Evolutionary conservation across 1,284 basidiomycete genomes (phyloP), one percentile per base, ranked within the genome.

Genomic region (Irpex lacteus): DNA sequence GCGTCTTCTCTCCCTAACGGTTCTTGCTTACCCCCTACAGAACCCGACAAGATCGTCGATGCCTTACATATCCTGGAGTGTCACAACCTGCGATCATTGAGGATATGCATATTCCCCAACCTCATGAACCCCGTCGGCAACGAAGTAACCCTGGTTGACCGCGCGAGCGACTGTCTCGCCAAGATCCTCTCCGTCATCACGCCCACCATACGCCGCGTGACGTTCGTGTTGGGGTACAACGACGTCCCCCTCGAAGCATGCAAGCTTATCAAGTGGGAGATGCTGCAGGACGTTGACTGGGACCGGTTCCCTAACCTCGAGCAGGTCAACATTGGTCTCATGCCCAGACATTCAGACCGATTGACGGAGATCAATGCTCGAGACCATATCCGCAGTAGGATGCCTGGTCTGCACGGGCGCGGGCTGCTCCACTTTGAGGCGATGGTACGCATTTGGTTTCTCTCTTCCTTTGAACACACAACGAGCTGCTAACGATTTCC

Each of bases 41-140:
- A 62, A 9, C 61, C 61, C 19, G 55, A 57, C 26, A 62, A 54
- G 54, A 55, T 62, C 21, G 61, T 62, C 19, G 53, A 62, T 9
- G 21, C 61, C n/a, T 55, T 62, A 40, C 61, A 62, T 58, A 37
- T 62, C 34, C 36, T 40, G 37, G 54, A 62, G 36, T 62, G 61
- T 40, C 36, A 26, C 37, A 50, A 62, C 13, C 21, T 62, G 34
- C 53, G 36, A 34, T 57, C 61, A 18, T 55, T 58, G 13, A 54
- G 54, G 37, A 40, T 62, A 37, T 38, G 37, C 26, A 40, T 62
- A 18, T 62, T 62, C 40, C 61, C 61, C 19, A 62, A 62, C 40
- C 44, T 55, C 38, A 18, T 55, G 9, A 55, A 62, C n/a, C 38
- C 53, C 61, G 55, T 55, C 18, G 53, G 61, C 36, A 62, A 62